Percentiles rank a stretch among this genome's conserved stretches.
phyloP scores from a whole-genome alignment of 768 basidiomycete species.

The Boletus sp. region DNA sequence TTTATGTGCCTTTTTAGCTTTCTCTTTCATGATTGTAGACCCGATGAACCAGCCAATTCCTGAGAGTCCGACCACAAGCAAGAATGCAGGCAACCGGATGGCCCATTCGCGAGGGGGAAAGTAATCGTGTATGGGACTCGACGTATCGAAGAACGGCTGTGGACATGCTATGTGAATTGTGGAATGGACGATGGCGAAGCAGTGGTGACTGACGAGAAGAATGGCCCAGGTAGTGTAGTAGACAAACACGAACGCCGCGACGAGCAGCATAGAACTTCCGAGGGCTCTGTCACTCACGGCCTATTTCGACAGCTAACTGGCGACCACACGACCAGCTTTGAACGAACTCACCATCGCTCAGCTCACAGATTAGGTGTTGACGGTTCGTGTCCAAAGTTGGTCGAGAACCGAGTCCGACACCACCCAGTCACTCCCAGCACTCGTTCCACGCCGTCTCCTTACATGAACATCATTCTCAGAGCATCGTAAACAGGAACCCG shows the following conservation, averaged over 20 bases:
- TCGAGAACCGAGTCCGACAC: not conserved
- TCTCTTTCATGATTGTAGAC: conserved; percentile 70
- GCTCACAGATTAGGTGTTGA: not conserved
- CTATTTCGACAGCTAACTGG: conserved; percentile 37
- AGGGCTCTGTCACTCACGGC: conserved; percentile 76
- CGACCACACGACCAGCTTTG: not conserved
- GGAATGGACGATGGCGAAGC: not conserved
- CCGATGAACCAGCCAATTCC: conserved; percentile 81
- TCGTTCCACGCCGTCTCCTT: not conserved
- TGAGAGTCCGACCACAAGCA: conserved; percentile 78
- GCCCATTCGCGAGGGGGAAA: conserved; percentile 95
- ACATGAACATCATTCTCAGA: not conserved
- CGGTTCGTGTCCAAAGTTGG: conserved; percentile 19
- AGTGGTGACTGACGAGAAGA: conserved; percentile 57
- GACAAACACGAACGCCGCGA: conserved; percentile 70
- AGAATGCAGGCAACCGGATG: conserved; percentile 76
- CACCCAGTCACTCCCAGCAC: not conserved
- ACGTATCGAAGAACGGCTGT: conserved; percentile 78
- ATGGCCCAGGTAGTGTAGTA: conserved; percentile 95
- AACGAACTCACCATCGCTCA: conserved; percentile 25
- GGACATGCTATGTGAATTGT: conserved; percentile 8
- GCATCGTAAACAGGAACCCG: not conserved
- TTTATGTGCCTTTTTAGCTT: conserved; percentile 60
- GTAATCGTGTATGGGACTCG: conserved; percentile 68
- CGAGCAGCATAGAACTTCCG: conserved; percentile 76